phyloP scores from a whole-genome alignment of 768 basidiomycete species.

The Pleurotus platypus region DNA sequence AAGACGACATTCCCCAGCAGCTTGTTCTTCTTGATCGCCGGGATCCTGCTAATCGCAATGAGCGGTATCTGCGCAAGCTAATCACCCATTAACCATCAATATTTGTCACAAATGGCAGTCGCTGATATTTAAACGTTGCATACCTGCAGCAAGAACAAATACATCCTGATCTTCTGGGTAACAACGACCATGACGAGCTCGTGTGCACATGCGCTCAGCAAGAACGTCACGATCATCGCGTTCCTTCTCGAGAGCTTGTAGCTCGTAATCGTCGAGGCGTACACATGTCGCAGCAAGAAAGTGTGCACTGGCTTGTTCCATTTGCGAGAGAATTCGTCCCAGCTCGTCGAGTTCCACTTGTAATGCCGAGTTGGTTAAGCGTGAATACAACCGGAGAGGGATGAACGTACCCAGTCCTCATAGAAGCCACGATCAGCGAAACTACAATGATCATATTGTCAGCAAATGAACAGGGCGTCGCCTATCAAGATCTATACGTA shows the following conservation, averaged over 20 bases:
- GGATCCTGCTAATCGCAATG: constrained; percentile 75
- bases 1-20: constrained; percentile 84
- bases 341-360: constrained; percentile 94
- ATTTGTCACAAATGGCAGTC: neutral
- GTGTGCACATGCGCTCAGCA: constrained; percentile 85
- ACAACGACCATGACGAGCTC: constrained; percentile 97
- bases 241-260: constrained; percentile 69
- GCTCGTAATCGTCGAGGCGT: constrained; percentile 79
- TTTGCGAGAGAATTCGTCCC: constrained; percentile 96
- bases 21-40: constrained; percentile 76
- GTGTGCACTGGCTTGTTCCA: constrained; percentile 97
- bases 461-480: too few species aligned
- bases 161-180: constrained; percentile 88
- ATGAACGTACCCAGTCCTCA: constrained; percentile 78
- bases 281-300: constrained; percentile 94
- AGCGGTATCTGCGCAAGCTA: constrained; percentile 91
- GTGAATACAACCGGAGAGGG: neutral
- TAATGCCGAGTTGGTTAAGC: neutral
- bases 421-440: constrained; percentile 99
- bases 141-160: constrained; percentile 77
- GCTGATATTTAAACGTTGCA: constrained; percentile 10
- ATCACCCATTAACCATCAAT: neutral
- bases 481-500: constrained; percentile 29
- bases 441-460: constrained; percentile 31
- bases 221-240: constrained; percentile 93